Evolutionary conservation across 2,329 filamentous ascomycete genomes (phyloP), one percentile per base, ranked within the genome.

Genomic region (Domatiomyces catenatus): DNA sequence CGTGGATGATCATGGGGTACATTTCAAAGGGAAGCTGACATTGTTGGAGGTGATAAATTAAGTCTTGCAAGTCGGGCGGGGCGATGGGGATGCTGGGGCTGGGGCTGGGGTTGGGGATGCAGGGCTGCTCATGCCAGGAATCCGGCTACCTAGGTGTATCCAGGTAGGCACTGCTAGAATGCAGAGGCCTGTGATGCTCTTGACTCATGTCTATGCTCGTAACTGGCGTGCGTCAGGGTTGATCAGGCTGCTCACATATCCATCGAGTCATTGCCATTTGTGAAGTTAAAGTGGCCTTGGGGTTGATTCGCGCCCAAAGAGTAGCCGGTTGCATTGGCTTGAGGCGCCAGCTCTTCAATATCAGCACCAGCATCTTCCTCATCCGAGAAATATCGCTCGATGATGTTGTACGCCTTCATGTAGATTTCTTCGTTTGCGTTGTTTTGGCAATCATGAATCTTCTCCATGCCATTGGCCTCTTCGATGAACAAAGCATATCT

Each of bases 391-490:
- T 98, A 98, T 75, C 95, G 95, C 77, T 98, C 92, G 60, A 98
- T 98, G 71, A 98, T 98, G 78, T 94, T 96, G 78, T 96, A 98
- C 0, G 92, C 92, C 81, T 98, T 98, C 90, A 98, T 96, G 77
- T 98, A 98, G 62, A 98, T 98, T 72, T 98, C 92, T 73, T 98
- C 92, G 72, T 98, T 98, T 74, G 90, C 90, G 64, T 98, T 98
- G 75, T 93, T 95, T 76, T 98, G 92, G 79, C 92, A 96, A 62
- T 96, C 90, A 72, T 98, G 92, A 61, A 98, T 96, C 83, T 96
- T 96, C 75, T 96, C 92, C 92, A 98, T 98, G 59, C 92, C 92
- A 64, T 88, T 87, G 60, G 89, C 94, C 71, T 98, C 92, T 72
- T 98, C 92, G 60, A 98, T 98, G 71, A 94, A 96, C 57, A 98